Evolutionary conservation across 108 stramenopile species (phyloP).

Genomic region (Fragilariopsis cylindrus): DNA sequence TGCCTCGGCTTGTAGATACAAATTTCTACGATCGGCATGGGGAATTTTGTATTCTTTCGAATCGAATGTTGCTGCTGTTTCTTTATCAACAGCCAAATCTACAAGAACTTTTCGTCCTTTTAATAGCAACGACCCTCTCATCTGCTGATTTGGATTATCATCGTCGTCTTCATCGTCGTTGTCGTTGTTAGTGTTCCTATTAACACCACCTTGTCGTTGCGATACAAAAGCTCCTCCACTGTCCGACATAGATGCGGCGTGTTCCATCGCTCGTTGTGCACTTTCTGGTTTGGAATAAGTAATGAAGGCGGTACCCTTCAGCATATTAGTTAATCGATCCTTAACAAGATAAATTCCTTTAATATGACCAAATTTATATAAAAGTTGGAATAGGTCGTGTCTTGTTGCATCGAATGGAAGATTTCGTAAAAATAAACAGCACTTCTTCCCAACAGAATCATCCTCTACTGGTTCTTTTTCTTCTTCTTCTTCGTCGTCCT

Average conservation of each 20-base stretch:
- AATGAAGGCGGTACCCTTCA: constrained; percentile 91
- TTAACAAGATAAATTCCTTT: constrained; percentile 87
- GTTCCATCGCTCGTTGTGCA: constrained; percentile 29
- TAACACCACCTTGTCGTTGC: constrained; percentile 18
- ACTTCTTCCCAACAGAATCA: constrained; percentile 32
- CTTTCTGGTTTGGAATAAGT: constrained; percentile 49
- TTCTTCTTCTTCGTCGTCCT: constrained; percentile 36
- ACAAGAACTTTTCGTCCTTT: constrained; percentile 68
- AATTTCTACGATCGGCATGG: constrained; percentile 69
- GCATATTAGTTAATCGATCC: constrained; percentile 76
- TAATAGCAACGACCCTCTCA: constrained; percentile 38
- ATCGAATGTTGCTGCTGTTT: constrained; percentile 74
- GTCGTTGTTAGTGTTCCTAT: constrained; percentile 9
- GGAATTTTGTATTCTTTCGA: constrained; percentile 43
- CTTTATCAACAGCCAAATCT: constrained; percentile 77
- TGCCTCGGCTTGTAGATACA: constrained; percentile 95
- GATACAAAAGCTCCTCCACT: constrained; percentile 17
- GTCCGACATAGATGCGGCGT: constrained; percentile 7
- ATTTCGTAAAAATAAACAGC: constrained; percentile 89
- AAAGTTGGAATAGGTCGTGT: constrained; percentile 80
- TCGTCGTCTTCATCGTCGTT: constrained; percentile 26
- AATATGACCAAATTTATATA: constrained; percentile 83
- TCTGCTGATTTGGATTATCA: constrained; percentile 22
- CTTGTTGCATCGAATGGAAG: constrained; percentile 94
- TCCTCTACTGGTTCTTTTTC: constrained; percentile 30